A percentile compares a stretch with the other conserved stretches of the same genome.
Conservation (phyloP, 306 rosid species). For the Lathyrus tuberosus region DNA sequence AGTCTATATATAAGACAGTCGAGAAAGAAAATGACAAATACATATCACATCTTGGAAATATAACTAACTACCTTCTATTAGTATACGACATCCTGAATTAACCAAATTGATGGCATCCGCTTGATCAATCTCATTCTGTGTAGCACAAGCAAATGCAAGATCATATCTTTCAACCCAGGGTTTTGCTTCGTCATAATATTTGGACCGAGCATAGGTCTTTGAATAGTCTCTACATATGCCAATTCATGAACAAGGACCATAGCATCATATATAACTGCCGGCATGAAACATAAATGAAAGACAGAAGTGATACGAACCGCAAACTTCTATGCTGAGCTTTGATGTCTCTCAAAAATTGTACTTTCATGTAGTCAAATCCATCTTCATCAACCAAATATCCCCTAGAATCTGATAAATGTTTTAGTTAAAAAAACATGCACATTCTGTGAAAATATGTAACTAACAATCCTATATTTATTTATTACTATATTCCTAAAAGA, state of each 20-base stretch:
- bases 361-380: constrained; percentile 93
- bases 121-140: constrained; percentile 93
- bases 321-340: constrained; percentile 92
- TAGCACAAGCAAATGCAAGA: constrained; percentile 94
- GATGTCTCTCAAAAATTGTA: constrained; percentile 84
- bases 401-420: constrained; percentile 72
- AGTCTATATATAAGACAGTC: constrained; percentile 18
- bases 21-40: constrained; percentile 11
- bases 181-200: constrained; percentile 94
- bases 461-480: constrained; percentile 8
- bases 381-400: constrained; percentile 98
- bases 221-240: constrained; percentile 82
- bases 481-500: constrained; percentile 14
- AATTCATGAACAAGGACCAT: constrained; percentile 41
- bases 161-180: constrained; percentile 97
- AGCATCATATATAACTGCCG: constrained; percentile 35
- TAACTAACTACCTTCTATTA: constrained; percentile 77
- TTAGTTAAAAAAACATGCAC: constrained; percentile 32
- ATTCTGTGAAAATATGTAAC: constrained; percentile 30
- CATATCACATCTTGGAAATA: constrained; percentile 19
- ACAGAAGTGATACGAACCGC: constrained; percentile 56
- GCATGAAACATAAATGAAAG: constrained; percentile 25
- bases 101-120: constrained; percentile 88
- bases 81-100: constrained; percentile 85
- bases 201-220: constrained; percentile 94